Evolutionary conservation across 106 monocot species (phyloP).

Genomic region (Platanthera zijinensis): DNA sequence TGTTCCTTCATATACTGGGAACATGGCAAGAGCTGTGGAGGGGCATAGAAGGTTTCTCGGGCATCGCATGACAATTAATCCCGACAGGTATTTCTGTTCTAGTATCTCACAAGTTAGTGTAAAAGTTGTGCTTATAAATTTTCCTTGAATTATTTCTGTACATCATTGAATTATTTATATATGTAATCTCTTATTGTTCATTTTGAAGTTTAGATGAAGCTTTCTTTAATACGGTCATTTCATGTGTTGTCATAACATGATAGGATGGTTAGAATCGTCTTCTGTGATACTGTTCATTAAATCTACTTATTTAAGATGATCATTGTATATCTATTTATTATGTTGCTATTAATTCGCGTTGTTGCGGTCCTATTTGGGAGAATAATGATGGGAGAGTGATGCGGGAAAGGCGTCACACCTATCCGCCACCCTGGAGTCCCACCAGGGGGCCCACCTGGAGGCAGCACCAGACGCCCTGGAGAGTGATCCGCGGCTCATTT

Average conservation of each 20-base stretch:
- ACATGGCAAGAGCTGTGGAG: conserved; percentile 98
- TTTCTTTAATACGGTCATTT: neutral
- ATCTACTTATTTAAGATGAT: neutral
- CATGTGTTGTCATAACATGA: neutral
- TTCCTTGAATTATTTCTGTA: neutral
- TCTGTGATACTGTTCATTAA: neutral
- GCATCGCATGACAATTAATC: conserved; percentile 77
- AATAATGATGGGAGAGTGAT: no score
- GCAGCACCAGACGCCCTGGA: no score
- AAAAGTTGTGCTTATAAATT: neutral
- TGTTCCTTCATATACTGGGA: conserved; percentile 83
- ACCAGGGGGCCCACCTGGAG: no score
- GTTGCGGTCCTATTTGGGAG: no score
- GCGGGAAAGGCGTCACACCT: no score
- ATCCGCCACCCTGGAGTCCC: no score
- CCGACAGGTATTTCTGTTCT: conserved; percentile 55
- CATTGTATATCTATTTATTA: no score
- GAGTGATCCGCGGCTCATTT: no score
- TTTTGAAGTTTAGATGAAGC: neutral
- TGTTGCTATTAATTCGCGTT: no score
- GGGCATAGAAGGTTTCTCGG: conserved; percentile 94
- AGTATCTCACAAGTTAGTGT: neutral
- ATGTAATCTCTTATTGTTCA: neutral
- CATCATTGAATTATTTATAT: neutral
- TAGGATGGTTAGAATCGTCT: neutral